Percentiles rank a stretch among this genome's conserved stretches.
These are phyloP conservation scores for grape (Vitis vinifera) DNA, from an alignment of 164 flowering plant species.

Conservation along the genomic window ASM3070453v1 NC_081805.1:10524001-10524500, in stretches of 20 bases:
- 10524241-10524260: conserved; percentile 44
- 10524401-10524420: not conserved
- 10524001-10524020: conserved; percentile 51
- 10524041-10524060: conserved; percentile 44
- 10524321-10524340: not conserved
- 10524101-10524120: conserved; percentile 1
- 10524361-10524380: not conserved
- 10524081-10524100: conserved; percentile 10
- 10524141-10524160: not conserved
- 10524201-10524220: conserved; percentile 47
- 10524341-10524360: not conserved
- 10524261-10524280: conserved; percentile 5
- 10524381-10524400: not conserved
- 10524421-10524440: not conserved
- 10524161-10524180: not conserved
- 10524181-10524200: conserved; percentile 35
- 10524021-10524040: conserved; percentile 45
- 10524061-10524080: conserved; percentile 60
- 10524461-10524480: too few relatives aligned
- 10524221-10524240: conserved; percentile 40
- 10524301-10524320: not conserved
- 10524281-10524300: not conserved
- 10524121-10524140: not conserved
- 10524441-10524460: not conserved
- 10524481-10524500: not conserved